Base-by-base conservation (phyloP, 345 rosid genomes). In the Lepidium aucheri region DNA sequence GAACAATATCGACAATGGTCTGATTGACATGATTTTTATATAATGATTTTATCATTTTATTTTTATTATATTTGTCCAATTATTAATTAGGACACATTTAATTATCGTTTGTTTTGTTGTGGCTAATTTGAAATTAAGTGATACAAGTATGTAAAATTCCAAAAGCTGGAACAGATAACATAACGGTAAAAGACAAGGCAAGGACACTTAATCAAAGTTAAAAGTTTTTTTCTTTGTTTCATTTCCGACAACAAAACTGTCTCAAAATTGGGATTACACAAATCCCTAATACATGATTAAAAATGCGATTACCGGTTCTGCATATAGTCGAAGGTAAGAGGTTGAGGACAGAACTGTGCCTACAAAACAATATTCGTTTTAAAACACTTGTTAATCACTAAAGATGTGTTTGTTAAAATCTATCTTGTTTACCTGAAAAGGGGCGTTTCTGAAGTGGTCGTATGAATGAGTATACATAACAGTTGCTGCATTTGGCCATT, bases 381-480 rank as follows among this genome's bases (percentile, higher is more conserved):
- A 17, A 16, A 44, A 33, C 36, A 15, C 30, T 44, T 45, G 12
- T 7, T 16, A 44, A 24, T 24, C 47, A 40, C 17, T 41, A 41
- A n/a, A n/a, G n/a, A 8, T 20, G 46, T 38, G 35, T 8, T 8
- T 39, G 33, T 20, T 13, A 9, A 24, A 35, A 30, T 28, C 52
- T 3, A 42, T n/a, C 41, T 16, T 5, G 11, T 33, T 40, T 74
- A 92, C 96, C 95, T 85, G 95, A 80, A 92, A 75, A 62, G 80
- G 80, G 44, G 76, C 77, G 58, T 82, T 88, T 74, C 89, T 83
- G 69, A 87, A 82, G 60, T 84, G 93, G 13, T 89, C 91, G 35
- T 89, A 84, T 7, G 95, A 80, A 71, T 89, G 89, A n/a, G 96
- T 55, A 24, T 86, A 84, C 85, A 88, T 85, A 86, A 88, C 72